Conservation (phyloP, 768 basidiomycete genomes). For the Hygrocybe punicea region DNA sequence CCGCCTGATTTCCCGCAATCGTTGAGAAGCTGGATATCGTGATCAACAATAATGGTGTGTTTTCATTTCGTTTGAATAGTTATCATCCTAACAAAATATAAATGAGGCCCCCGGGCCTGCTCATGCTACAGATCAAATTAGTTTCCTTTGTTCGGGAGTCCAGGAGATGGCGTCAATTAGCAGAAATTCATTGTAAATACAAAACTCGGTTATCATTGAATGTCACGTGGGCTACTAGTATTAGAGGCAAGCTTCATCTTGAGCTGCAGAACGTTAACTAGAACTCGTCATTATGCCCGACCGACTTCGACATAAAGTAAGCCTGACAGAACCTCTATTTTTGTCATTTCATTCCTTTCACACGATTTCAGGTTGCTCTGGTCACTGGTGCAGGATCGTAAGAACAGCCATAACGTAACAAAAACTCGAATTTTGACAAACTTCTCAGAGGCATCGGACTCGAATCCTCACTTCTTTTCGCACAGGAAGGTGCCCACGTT, state of each 20-base stretch:
- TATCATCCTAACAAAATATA: too few species aligned
- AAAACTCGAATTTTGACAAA: conserved; percentile 17
- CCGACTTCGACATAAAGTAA: conserved; percentile 59
- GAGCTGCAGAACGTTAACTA: not conserved
- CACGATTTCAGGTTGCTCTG: conserved; percentile 63
- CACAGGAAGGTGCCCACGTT: conserved; percentile 89
- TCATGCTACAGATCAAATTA: too few species aligned
- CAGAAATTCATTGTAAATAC: too few species aligned
- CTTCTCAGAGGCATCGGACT: conserved; percentile 84
- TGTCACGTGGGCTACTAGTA: not conserved
- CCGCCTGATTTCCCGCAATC: conserved; percentile 43
- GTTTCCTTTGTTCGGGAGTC: too few species aligned
- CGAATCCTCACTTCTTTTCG: conserved; percentile 93
- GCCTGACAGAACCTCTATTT: conserved; percentile 1
- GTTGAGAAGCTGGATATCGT: conserved; percentile 19
- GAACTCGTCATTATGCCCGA: conserved; percentile 47
- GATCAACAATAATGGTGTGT: not conserved
- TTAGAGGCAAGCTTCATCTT: too few species aligned
- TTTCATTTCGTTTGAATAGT: not conserved
- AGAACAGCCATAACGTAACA: conserved; percentile 30
- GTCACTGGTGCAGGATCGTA: conserved; percentile 89
- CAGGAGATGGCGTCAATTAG: too few species aligned
- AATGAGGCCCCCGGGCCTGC: too few species aligned
- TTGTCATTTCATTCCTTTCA: conserved; percentile 6
- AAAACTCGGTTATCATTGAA: not conserved